Conservation (phyloP, 371 early-diverging fungal species). For the Actinomortierella wolfii region DNA sequence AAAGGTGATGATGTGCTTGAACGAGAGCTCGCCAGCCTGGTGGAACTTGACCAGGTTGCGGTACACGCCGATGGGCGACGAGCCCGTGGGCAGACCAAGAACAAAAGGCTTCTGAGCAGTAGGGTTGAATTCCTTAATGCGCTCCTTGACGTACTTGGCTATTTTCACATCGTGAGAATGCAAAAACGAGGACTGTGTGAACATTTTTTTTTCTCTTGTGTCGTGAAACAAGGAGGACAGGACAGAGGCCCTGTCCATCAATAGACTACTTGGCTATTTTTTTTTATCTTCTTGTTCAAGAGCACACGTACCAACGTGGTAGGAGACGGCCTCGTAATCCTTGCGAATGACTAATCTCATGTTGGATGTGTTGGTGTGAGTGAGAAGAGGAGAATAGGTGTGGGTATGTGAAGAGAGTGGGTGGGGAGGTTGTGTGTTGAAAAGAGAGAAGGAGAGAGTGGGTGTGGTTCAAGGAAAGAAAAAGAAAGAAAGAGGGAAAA, state of each 20-base stretch:
- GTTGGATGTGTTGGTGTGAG: slow-evolving; percentile 8
- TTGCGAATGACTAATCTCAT: slow-evolving; percentile 78
- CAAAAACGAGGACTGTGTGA: background rate
- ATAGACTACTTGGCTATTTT: too few relatives aligned
- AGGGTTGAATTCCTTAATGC: slow-evolving; percentile 80
- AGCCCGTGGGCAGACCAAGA: slow-evolving; percentile 86
- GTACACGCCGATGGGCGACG: slow-evolving; percentile 83
- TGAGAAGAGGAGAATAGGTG: background rate
- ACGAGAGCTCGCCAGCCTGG: slow-evolving; percentile 62
- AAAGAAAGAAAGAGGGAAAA: slow-evolving; percentile 4
- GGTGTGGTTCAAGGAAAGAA: slow-evolving; percentile 7
- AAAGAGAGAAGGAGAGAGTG: background rate
- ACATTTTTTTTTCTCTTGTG: background rate
- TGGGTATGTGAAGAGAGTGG: background rate
- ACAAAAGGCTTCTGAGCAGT: slow-evolving; percentile 80
- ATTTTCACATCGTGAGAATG: slow-evolving; percentile 2
- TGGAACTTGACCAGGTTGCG: slow-evolving; percentile 64
- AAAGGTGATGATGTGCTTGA: slow-evolving; percentile 69
- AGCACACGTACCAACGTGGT: slow-evolving; percentile 59
- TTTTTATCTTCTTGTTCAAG: too few relatives aligned
- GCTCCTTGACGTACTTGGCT: slow-evolving; percentile 83
- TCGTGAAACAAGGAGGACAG: too few relatives aligned
- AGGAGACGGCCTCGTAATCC: slow-evolving; percentile 68
- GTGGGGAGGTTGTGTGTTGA: background rate
- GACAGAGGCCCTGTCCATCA: too few relatives aligned